Conservation (phyloP, 2,329 filamentous ascomycete genomes). For the Parasarocladium wereldwijsianum region DNA sequence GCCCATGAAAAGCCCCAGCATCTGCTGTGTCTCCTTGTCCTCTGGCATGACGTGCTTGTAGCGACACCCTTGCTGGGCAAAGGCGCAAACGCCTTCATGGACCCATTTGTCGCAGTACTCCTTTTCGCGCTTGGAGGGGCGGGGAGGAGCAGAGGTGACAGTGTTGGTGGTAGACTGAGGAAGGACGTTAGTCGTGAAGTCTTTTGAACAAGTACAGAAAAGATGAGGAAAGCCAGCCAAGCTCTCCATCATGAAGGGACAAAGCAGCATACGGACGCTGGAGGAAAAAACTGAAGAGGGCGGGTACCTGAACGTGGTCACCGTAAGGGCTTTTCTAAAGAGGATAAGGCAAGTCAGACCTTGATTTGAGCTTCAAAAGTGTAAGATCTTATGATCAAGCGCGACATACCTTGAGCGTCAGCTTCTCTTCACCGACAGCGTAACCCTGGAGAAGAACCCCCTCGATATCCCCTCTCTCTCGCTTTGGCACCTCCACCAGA, state of each 20-base stretch:
- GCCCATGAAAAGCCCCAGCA: slow-evolving; percentile 56
- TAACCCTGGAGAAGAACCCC: slow-evolving; percentile 25
- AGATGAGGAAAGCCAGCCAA: no score
- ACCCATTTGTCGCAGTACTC: slow-evolving; percentile 86
- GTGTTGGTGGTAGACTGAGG: no score
- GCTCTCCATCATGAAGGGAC: no score
- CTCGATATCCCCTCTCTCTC: slow-evolving; percentile 21
- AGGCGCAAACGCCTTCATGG: slow-evolving; percentile 70
- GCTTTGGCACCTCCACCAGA: slow-evolving; percentile 25
- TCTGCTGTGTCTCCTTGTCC: slow-evolving; percentile 48
- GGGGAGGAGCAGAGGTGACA: no score
- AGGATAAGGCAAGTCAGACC: not conserved
- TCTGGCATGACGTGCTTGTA: slow-evolving; percentile 85
- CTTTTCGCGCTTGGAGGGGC: slow-evolving; percentile 38
- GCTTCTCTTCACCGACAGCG: slow-evolving; percentile 20
- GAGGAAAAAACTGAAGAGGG: no score
- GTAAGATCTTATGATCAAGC: no score
- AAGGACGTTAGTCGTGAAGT: no score
- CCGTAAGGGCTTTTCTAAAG: no score
- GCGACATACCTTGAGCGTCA: slow-evolving; percentile 24
- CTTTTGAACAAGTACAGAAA: no score
- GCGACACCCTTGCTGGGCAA: slow-evolving; percentile 71
- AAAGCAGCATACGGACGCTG: no score
- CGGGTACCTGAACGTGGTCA: no score
- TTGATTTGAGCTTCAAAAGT: no score